Base-by-base conservation (phyloP, 441 rosid species). In the Gossypium schwendimanii region DNA sequence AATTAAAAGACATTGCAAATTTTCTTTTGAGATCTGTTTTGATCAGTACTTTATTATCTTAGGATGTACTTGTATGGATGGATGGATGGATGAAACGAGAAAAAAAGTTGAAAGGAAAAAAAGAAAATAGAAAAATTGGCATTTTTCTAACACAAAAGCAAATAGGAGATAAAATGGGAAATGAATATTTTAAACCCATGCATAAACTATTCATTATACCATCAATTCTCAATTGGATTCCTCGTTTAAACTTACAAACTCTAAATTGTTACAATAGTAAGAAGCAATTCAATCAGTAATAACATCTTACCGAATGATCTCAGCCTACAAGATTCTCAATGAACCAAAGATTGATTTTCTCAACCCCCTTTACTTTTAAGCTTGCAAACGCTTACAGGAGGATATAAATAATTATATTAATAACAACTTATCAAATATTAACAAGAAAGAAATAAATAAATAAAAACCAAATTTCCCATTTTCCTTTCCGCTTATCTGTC, bases 301-400 rank as follows among this genome's bases (percentile, higher is more conserved):
- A 33, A 33, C 39, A 33, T 6, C 7, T 33, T 33, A 33, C 39
- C 7, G 39, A 33, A 33, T 53, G 79, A 85, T 74, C 85, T 82
- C 81, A 10, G 59, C 52, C 87, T 82, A 88, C 93, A 85, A 85
- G 85, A 87, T 47, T 75, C 81, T 0, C 17, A 58, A 60, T 0
- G 11, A 57, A 26, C 31, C 4, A 17, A 44, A 6, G 66, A 59
- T 49, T 80, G 72, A 28, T 21, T 55, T 74, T 45, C 14, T 71
- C 41, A 24, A 41, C 17, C 76, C 78, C 78, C 75, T 63, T 66
- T 15, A 6, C 18, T 31, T 11, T 68, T 18, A 2, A 64, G 52
- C 63, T 62, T 17, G 20, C 70, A 62, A 49, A 47, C 18, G 69
- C 28, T 79, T 70, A 74, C 62, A 69, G 47, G 26, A 2, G 11